A percentile compares a stretch with the other conserved stretches of the same genome.
Evolutionary conservation across 2,329 filamentous ascomycete species (phyloP).

Genomic region (Ophiostoma pallidulum): DNA sequence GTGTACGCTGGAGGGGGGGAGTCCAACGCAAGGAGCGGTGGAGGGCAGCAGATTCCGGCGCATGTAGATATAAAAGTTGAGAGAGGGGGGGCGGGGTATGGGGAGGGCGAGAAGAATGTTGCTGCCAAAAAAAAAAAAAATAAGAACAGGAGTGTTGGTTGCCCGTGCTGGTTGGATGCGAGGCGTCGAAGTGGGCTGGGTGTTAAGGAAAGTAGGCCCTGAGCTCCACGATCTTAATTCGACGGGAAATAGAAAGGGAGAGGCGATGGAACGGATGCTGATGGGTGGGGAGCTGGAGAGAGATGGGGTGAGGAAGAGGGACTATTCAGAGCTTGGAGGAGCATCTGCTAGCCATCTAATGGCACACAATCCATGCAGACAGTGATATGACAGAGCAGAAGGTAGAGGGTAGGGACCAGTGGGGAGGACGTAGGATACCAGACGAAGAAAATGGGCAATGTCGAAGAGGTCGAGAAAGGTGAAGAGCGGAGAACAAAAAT

Average conservation of each 20-base stretch:
- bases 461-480: not conserved
- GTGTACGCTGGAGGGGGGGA: not conserved
- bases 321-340: not conserved
- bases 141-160: no score
- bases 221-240: no score
- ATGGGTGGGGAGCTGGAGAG: no score
- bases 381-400: not conserved
- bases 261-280: no score
- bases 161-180: no score
- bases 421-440: not conserved
- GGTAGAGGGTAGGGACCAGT: not conserved
- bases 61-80: not conserved
- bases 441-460: not conserved
- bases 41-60: not conserved
- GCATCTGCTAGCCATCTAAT: slow-evolving; percentile 1
- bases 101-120: no score
- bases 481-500: not conserved
- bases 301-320: no score
- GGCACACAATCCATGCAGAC: not conserved
- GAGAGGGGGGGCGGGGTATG: not conserved
- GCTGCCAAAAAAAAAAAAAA: no score
- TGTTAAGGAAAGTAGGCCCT: not conserved
- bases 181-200: not conserved
- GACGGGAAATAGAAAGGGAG: not conserved
- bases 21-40: not conserved